Evolutionary conservation across 768 basidiomycete genomes (phyloP).

Genomic region (Boletellus ananiceps): DNA sequence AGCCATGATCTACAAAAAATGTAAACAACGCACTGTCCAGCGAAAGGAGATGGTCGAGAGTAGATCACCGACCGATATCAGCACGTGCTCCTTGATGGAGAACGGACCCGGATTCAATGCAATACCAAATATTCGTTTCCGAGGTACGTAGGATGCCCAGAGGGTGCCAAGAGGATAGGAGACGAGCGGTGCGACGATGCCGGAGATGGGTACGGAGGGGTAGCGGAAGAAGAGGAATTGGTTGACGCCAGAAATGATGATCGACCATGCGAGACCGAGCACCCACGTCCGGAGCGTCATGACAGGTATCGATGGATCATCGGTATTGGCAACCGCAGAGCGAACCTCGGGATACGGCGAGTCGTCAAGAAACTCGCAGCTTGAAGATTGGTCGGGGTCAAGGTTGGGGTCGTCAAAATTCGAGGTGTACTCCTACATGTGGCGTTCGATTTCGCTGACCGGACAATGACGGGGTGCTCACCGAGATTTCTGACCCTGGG

Average conservation of each 20-base stretch:
- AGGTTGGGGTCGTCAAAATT: slow-evolving; percentile 27
- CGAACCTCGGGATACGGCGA: slow-evolving; percentile 73
- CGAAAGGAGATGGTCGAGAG: slow-evolving; percentile 30
- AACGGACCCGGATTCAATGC: slow-evolving; percentile 73
- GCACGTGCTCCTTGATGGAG: slow-evolving; percentile 72
- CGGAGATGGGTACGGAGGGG: slow-evolving; percentile 59
- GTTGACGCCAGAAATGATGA: slow-evolving; percentile 61
- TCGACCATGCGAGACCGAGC: slow-evolving; percentile 67
- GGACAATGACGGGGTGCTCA: slow-evolving; percentile 7
- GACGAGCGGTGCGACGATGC: slow-evolving; percentile 65
- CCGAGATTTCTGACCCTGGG: slow-evolving; percentile 18
- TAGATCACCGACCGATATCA: slow-evolving; percentile 45
- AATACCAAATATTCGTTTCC: slow-evolving; percentile 52
- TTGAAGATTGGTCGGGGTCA: slow-evolving; percentile 5
- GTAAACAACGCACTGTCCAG: slow-evolving; percentile 15
- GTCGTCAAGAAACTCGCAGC: slow-evolving; percentile 45
- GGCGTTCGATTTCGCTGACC: background rate
- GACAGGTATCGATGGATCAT: slow-evolving; percentile 59
- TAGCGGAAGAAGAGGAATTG: slow-evolving; percentile 78
- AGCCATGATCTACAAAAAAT: slow-evolving; percentile 44
- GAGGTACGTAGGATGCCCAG: slow-evolving; percentile 51
- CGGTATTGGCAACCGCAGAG: slow-evolving; percentile 65
- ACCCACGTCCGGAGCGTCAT: slow-evolving; percentile 66
- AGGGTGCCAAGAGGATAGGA: slow-evolving; percentile 64
- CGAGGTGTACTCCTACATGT: slow-evolving; percentile 3